These are phyloP conservation scores for Phalaenopsis aphrodite DNA, from an alignment of 106 monocot genomes.

Conservation along the genomic window DNA sequence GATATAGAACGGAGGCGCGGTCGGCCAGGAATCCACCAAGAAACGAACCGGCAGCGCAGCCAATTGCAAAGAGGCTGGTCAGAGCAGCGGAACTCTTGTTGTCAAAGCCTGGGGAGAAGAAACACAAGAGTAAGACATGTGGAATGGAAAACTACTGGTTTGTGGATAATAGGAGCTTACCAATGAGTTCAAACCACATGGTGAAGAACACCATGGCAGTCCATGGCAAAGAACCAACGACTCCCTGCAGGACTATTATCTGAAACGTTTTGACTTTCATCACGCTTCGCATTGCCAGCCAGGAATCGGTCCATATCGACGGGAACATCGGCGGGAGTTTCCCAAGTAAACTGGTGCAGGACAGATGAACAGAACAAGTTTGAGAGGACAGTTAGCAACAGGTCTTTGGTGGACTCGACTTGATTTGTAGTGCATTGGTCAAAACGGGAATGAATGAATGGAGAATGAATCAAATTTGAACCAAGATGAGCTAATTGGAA, in stretches of 20 bases:
- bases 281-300: conserved; percentile 56
- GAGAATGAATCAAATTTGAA: too few relatives aligned
- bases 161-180: conserved; percentile 19
- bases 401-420: too few relatives aligned
- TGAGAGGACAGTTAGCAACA: not conserved
- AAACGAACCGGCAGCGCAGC: conserved; percentile 65
- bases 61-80: conserved; percentile 75
- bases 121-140: not conserved
- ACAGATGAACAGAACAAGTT: not conserved
- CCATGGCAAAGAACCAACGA: conserved; percentile 91
- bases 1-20: conserved; percentile 39
- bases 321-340: conserved; percentile 22
- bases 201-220: conserved; percentile 97
- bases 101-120: conserved; percentile 58
- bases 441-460: too few relatives aligned
- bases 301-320: conserved; percentile 60
- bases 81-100: conserved; percentile 66
- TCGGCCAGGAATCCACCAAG: conserved; percentile 77
- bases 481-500: too few relatives aligned
- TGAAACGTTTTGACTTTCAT: conserved; percentile 90
- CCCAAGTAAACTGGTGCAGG: conserved; percentile 27
- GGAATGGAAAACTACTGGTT: not conserved
- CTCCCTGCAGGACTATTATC: conserved; percentile 87
- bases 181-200: conserved; percentile 99
- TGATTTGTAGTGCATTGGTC: too few relatives aligned